Evolutionary conservation across 495 filamentous ascomycete species (phyloP).

Genomic region (Amorphotheca resinae): DNA sequence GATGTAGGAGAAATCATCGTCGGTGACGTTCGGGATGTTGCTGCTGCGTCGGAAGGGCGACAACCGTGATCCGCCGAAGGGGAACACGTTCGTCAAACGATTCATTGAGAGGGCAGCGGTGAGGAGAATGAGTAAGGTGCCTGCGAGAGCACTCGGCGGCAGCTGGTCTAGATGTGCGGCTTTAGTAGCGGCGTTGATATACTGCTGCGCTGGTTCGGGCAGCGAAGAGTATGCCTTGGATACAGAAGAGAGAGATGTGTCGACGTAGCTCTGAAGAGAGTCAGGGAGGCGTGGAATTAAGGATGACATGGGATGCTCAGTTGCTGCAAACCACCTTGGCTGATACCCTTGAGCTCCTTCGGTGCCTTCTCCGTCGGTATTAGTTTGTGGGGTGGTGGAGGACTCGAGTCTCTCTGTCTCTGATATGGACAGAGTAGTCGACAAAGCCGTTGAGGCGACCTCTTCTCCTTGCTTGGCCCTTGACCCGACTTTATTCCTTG

Average conservation of each 20-base stretch:
- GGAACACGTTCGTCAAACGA: conserved; percentile 16
- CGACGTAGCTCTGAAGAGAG: conserved; percentile 35
- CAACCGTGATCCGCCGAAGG: conserved; percentile 25
- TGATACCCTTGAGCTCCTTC: conserved; percentile 10
- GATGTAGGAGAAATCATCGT: conserved; percentile 74
- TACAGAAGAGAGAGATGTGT: conserved; percentile 28
- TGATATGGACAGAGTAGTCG: too few species aligned
- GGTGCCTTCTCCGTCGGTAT: conserved; percentile 2
- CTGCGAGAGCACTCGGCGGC: conserved; percentile 10
- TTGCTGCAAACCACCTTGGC: conserved; percentile 42
- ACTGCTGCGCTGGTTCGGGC: conserved; percentile 17
- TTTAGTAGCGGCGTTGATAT: conserved; percentile 42
- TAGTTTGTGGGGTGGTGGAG: conserved; percentile 1
- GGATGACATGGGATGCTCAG: conserved; percentile 36
- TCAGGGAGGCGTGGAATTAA: conserved; percentile 31
- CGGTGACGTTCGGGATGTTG: conserved; percentile 50
- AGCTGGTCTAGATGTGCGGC: conserved; percentile 24
- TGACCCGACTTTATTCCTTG: too few species aligned
- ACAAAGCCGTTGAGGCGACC: too few species aligned
- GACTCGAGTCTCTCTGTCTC: too few species aligned
- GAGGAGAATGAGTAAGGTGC: conserved; percentile 9
- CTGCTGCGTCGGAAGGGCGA: conserved; percentile 31
- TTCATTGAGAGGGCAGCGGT: conserved; percentile 19
- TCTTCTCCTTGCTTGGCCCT: too few species aligned
- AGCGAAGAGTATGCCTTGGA: conserved; percentile 20